phyloP scores from a whole-genome alignment of 352 stramenopile genomes.

The Globisporangium acanthophoron region DNA sequence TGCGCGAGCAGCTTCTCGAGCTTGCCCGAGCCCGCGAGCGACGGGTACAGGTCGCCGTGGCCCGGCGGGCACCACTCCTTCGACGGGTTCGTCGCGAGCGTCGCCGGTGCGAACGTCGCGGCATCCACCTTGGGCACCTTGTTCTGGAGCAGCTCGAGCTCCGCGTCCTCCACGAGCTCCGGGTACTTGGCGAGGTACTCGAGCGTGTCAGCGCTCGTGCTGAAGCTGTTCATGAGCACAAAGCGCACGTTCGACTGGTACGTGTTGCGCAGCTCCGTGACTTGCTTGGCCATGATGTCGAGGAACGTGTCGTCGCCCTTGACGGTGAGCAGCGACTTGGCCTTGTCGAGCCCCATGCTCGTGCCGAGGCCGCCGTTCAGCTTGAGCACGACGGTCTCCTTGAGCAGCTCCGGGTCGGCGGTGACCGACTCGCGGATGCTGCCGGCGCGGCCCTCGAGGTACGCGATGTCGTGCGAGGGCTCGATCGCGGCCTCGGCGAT shows the following conservation, averaged over 20 bases:
- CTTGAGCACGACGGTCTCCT: slow-evolving; percentile 87
- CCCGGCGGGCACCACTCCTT: slow-evolving; percentile 88
- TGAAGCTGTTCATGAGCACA: slow-evolving; percentile 90
- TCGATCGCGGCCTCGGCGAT: slow-evolving; percentile 94
- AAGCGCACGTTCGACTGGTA: slow-evolving; percentile 92
- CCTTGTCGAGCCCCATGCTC: slow-evolving; percentile 93
- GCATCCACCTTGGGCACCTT: slow-evolving; percentile 96
- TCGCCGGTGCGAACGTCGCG: slow-evolving; percentile 68
- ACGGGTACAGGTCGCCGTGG: slow-evolving; percentile 84
- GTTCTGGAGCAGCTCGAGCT: slow-evolving; percentile 98
- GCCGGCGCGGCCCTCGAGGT: slow-evolving; percentile 71
- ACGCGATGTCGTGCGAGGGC: slow-evolving; percentile 71
- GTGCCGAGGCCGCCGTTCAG: slow-evolving; percentile 84
- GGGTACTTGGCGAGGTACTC: slow-evolving; percentile 88
- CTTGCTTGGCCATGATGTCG: slow-evolving; percentile 86
- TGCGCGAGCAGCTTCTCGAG: slow-evolving; percentile 81
- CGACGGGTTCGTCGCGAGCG: slow-evolving; percentile 45
- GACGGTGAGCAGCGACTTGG: slow-evolving; percentile 92
- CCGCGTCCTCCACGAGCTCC: slow-evolving; percentile 90
- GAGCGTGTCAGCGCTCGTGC: slow-evolving; percentile 78
- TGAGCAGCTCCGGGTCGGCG: slow-evolving; percentile 62
- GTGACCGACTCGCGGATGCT: slow-evolving; percentile 74
- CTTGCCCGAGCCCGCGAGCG: slow-evolving; percentile 78
- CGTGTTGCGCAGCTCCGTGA: slow-evolving; percentile 93
- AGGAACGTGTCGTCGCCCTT: slow-evolving; percentile 94